Evolutionary conservation across 192 early-diverging fungal species (phyloP), one percentile per base, ranked within the genome.

Genomic region (Chytriomyces confervae): DNA sequence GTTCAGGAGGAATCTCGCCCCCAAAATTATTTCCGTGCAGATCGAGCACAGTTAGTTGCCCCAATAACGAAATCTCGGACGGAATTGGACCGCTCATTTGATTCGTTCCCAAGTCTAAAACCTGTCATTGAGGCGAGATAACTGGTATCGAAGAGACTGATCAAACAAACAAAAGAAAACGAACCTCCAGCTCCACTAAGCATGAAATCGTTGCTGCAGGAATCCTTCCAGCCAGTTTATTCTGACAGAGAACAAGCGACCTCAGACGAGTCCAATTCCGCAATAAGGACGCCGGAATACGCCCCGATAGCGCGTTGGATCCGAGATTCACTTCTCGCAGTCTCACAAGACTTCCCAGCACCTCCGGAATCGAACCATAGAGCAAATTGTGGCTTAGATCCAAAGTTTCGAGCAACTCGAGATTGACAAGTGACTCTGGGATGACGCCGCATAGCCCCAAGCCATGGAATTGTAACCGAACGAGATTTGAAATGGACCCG

Each of bases 381-480:
- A 69, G 68, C 1, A n/a, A n/a, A 47, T 69, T 69, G 13, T 69
- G 9, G 27, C 47, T 49, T 4, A 69, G 47, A 48, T 69, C 47
- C 11, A 69, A 13, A 47, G 13, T 20, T 57, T n/a, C 53, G 13
- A 57, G 53, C 20, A n/a, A n/a, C 20, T 57, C 20, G 2, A 69
- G 47, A 24, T 36, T 24, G n/a, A 2, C 47, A 24, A 69, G 68
- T 13, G n/a, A 16, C 9, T 69, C 47, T 29, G 68, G 43, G 46
- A 69, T 69, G n/a, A 46, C 18, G 2, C 68, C 47, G 43, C 43
- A 47, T 18, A 69, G 5, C 16, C 53, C 53, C 13, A 57, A 20
- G 13, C 53, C 53, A 20, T 57, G 53, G 1, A 57, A 13, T 57
- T 57, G 53, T 13, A 57, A 20, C 53, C 13, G 20, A 20, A 57